Conservation (phyloP, 306 rosid species). For the Vicia sativa region DNA sequence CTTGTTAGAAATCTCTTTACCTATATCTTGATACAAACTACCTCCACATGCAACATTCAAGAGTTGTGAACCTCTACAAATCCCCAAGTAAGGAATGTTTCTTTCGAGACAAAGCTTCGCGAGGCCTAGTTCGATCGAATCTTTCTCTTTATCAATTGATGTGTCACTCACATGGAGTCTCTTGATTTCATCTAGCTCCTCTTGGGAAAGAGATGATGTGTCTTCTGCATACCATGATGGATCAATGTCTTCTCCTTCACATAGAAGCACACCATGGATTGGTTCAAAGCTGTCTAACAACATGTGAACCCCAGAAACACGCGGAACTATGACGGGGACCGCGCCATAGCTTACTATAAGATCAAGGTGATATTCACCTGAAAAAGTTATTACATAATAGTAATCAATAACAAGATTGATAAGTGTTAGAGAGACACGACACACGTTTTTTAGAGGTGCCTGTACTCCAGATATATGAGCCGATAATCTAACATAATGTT, state of each 20-base stretch:
- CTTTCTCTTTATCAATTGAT: conserved; percentile 80
- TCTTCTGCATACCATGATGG: conserved; percentile 76
- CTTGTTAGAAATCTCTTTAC: conserved; percentile 57
- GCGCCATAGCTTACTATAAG: conserved; percentile 87
- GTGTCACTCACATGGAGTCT: conserved; percentile 83
- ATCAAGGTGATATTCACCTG: conserved; percentile 95
- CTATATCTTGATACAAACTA: conserved; percentile 75
- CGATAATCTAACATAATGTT: no score
- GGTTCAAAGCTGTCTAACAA: conserved; percentile 87
- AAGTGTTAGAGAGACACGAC: no score
- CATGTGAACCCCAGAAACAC: conserved; percentile 82
- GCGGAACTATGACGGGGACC: conserved; percentile 82
- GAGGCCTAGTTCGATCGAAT: conserved; percentile 74
- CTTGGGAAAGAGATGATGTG: conserved; percentile 54
- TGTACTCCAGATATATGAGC: no score
- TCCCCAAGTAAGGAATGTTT: conserved; percentile 91
- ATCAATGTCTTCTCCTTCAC: conserved; percentile 96
- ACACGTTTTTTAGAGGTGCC: no score
- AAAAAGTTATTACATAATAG: neutral
- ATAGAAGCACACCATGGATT: conserved; percentile 92
- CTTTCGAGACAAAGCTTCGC: conserved; percentile 90
- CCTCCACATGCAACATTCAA: conserved; percentile 96
- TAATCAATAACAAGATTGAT: neutral
- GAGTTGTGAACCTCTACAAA: conserved; percentile 87
- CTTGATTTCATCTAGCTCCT: conserved; percentile 72